These are phyloP conservation scores for Annulohypoxylon moriforme DNA, from an alignment of 495 filamentous ascomycete genomes.

Conservation along the genomic window DNA sequence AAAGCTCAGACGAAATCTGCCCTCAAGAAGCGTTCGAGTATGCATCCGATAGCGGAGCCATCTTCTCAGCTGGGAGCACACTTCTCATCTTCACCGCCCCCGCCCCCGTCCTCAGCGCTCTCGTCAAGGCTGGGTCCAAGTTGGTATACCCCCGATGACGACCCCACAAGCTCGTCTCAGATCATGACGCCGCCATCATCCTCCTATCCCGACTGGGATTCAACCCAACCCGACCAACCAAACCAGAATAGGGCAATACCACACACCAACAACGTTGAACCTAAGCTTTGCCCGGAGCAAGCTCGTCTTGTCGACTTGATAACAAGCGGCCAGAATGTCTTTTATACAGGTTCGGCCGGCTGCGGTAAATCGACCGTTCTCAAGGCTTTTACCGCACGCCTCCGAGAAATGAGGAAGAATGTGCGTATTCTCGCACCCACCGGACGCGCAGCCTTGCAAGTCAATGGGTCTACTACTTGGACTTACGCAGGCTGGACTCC, in stretches of 20 bases:
- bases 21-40: conserved; percentile 19
- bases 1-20: conserved; percentile 8
- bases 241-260: background rate
- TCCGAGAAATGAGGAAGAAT: conserved; percentile 45
- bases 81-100: background rate
- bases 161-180: background rate
- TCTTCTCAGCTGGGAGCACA: background rate
- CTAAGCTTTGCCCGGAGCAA: conserved; percentile 39
- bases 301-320: conserved; percentile 32
- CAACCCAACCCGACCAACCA: background rate
- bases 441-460: conserved; percentile 64
- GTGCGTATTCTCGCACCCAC: conserved; percentile 69
- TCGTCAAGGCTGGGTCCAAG: background rate
- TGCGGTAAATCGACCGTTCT: conserved; percentile 70
- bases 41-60: background rate
- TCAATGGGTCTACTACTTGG: conserved; percentile 66
- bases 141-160: background rate
- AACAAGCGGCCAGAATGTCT: conserved; percentile 61
- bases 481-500: conserved; percentile 66
- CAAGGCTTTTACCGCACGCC: conserved; percentile 56
- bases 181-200: conserved; percentile 5
- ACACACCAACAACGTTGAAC: conserved; percentile 10
- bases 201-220: background rate
- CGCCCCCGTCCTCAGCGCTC: background rate
- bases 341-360: conserved; percentile 71